phyloP scores from a whole-genome alignment of 139 green algal genomes.

The Tetraselmis chui region DNA sequence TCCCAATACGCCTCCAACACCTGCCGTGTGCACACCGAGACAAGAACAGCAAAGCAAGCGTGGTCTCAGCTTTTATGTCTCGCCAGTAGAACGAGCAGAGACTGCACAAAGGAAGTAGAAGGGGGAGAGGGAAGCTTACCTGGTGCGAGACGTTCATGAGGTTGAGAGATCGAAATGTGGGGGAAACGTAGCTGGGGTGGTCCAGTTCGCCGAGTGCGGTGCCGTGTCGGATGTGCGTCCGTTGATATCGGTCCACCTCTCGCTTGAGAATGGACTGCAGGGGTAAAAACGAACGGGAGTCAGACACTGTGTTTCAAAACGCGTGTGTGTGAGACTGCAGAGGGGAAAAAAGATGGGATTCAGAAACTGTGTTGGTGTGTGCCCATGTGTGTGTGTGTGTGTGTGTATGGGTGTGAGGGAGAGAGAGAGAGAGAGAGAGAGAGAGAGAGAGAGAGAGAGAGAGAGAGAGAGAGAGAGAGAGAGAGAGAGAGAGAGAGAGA shows the following conservation, averaged over 20 bases:
- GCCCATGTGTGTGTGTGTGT: constrained; percentile 4
- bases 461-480: no score
- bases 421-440: no score
- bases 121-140: constrained; percentile 38
- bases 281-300: background rate
- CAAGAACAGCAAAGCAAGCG: no score
- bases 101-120: no score
- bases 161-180: constrained; percentile 56
- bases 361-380: background rate
- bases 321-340: background rate
- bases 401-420: no score
- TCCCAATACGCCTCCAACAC: constrained; percentile 57
- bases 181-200: constrained; percentile 52
- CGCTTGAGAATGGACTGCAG: constrained; percentile 44
- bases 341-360: background rate
- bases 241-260: constrained; percentile 40
- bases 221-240: constrained; percentile 28
- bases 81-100: no score
- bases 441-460: no score
- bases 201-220: constrained; percentile 59
- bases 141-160: constrained; percentile 56
- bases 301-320: background rate
- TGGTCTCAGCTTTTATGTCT: no score
- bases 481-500: no score
- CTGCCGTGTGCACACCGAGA: no score